Conservation (phyloP, 345 rosid species). For the Toxicodendron radicans region DNA sequence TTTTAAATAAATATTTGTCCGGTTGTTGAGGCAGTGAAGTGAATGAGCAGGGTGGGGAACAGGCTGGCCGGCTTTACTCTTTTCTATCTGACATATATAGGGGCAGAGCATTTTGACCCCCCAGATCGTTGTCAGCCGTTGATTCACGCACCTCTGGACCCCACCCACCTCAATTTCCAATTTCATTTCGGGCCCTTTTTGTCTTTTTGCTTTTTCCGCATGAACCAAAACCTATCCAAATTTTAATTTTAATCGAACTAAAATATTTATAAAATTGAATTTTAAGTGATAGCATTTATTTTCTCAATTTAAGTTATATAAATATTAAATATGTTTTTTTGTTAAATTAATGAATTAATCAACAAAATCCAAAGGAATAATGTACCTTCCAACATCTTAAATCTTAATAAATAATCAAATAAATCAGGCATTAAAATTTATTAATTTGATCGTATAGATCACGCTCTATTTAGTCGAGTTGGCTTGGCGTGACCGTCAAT, state of each 20-base stretch:
- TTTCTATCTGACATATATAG: not conserved
- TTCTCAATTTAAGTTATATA: too few relatives aligned
- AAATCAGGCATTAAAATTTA: not conserved
- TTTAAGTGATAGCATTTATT: too few relatives aligned
- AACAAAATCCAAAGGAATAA: too few relatives aligned
- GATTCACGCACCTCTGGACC: not conserved
- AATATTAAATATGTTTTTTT: too few relatives aligned
- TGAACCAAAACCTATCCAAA: too few relatives aligned
- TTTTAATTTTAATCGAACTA: too few relatives aligned
- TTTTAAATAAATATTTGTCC: slow-evolving; percentile 4
- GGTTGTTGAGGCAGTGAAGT: not conserved
- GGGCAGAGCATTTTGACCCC: slow-evolving; percentile 2
- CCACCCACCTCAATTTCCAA: not conserved
- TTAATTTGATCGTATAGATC: not conserved
- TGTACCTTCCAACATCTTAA: too few relatives aligned
- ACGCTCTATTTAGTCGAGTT: slow-evolving; percentile 1
- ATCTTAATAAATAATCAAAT: not conserved
- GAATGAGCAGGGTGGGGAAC: slow-evolving; percentile 25
- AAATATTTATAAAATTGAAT: too few relatives aligned
- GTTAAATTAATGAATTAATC: too few relatives aligned
- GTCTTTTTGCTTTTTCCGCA: not conserved
- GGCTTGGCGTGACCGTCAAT: not conserved
- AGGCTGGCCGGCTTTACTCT: slow-evolving; percentile 33
- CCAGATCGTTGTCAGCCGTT: not conserved
- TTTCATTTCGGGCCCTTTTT: not conserved